Conservation (phyloP, 805 yeast genomes). For the Cyberlindnera americana region DNA sequence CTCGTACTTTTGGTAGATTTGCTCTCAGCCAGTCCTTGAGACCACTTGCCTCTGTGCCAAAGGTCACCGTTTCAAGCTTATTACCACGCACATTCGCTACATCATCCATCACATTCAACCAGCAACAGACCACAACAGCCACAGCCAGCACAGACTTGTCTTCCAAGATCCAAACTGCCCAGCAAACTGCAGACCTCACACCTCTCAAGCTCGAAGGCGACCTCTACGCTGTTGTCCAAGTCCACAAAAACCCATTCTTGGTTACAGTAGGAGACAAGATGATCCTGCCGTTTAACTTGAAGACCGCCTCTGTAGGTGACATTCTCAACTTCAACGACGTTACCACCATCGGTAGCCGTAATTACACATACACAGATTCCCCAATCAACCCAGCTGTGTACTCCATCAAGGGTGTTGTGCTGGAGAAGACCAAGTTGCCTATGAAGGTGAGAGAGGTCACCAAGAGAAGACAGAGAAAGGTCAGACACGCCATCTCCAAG, state of each 20-base stretch:
- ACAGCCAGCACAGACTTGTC: background rate
- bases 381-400: constrained; percentile 52
- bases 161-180: background rate
- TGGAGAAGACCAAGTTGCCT: constrained; percentile 83
- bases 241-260: constrained; percentile 81
- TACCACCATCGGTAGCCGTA: constrained; percentile 79
- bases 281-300: constrained; percentile 72
- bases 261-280: constrained; percentile 90
- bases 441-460: constrained; percentile 70
- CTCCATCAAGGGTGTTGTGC: constrained; percentile 68
- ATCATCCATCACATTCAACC: constrained; percentile 6
- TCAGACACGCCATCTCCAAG: constrained; percentile 60
- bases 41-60: constrained; percentile 6
- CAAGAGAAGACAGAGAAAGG: constrained; percentile 76
- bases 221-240: constrained; percentile 76
- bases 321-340: constrained; percentile 70
- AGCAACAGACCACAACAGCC: background rate
- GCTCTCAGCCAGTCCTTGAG: constrained; percentile 2
- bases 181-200: constrained; percentile 38
- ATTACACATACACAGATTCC: constrained; percentile 61
- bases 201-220: constrained; percentile 66
- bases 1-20: constrained; percentile 8
- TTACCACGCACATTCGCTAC: constrained; percentile 9
- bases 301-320: constrained; percentile 80
- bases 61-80: background rate